phyloP scores from a whole-genome alignment of 352 stramenopile species.

The Pythium guiyangense region DNA sequence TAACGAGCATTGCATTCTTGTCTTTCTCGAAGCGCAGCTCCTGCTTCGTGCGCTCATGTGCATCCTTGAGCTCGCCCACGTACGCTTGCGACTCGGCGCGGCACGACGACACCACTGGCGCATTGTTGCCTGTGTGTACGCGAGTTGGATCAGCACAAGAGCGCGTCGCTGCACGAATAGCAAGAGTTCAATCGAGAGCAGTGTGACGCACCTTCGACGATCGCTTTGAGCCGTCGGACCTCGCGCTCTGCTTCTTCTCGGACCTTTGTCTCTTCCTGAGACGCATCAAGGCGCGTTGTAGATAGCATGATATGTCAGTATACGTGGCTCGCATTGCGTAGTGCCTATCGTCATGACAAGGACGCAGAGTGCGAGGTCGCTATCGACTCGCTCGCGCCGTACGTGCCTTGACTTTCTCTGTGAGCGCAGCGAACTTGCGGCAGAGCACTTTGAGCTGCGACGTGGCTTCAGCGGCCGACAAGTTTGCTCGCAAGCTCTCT shows the following conservation, averaged over 20 bases:
- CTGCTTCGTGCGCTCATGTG: slow-evolving; percentile 45
- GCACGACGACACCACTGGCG: slow-evolving; percentile 47
- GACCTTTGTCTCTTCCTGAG: slow-evolving; percentile 66
- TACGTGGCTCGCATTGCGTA: too few relatives aligned
- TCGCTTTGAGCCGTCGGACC: slow-evolving; percentile 54
- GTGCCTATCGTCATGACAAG: too few relatives aligned
- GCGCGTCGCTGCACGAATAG: background rate
- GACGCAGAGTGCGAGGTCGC: too few relatives aligned
- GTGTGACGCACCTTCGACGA: slow-evolving; percentile 38
- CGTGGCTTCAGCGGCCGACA: slow-evolving; percentile 63
- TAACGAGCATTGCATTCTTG: slow-evolving; percentile 68
- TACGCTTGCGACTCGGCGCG: slow-evolving; percentile 59
- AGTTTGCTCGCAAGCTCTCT: slow-evolving; percentile 49
- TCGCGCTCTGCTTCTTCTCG: slow-evolving; percentile 72
- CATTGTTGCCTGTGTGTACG: slow-evolving; percentile 28
- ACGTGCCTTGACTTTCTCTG: slow-evolving; percentile 79
- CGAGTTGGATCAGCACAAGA: background rate
- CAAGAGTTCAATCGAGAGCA: too few relatives aligned
- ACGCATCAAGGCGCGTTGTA: background rate
- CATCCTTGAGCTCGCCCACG: slow-evolving; percentile 59
- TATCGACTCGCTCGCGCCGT: background rate
- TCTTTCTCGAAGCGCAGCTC: slow-evolving; percentile 69
- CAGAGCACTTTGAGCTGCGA: slow-evolving; percentile 77
- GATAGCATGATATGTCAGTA: background rate
- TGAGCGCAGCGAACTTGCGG: slow-evolving; percentile 78